A percentile compares a stretch with the other conserved stretches of the same genome.
Evolutionary conservation across 805 yeast genomes (phyloP).

Genomic region (Wickerhamomyces sydowiorum): DNA sequence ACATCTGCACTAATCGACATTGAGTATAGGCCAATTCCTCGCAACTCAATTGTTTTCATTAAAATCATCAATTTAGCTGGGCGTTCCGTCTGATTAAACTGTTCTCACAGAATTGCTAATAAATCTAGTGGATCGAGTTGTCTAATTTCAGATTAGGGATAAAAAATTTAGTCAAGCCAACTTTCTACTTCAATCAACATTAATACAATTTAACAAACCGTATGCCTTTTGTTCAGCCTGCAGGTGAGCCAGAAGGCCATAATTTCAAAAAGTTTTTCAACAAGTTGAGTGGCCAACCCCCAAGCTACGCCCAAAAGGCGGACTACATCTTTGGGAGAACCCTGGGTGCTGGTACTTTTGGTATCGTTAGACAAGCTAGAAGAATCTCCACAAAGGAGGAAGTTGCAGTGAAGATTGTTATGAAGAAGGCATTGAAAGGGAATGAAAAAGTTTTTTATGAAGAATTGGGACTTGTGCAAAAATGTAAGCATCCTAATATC

Average conservation of each 20-base stretch:
- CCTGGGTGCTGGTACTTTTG: constrained; percentile 93
- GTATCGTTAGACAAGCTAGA: constrained; percentile 80
- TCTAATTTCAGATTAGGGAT: not conserved
- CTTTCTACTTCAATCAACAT: not conserved
- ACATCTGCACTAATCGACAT: too few relatives aligned
- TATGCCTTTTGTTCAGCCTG: constrained; percentile 11
- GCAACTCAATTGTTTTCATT: too few relatives aligned
- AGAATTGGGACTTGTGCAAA: constrained; percentile 66
- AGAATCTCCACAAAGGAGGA: constrained; percentile 47
- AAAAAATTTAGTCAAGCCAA: not conserved
- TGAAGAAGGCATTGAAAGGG: constrained; percentile 79
- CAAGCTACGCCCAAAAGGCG: constrained; percentile 57
- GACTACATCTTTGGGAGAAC: constrained; percentile 76
- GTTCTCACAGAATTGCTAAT: too few relatives aligned
- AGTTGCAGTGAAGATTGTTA: constrained; percentile 85
- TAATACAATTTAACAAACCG: too few relatives aligned
- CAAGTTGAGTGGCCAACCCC: constrained; percentile 69
- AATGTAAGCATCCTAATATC: constrained; percentile 75
- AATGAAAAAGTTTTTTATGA: constrained; percentile 73
- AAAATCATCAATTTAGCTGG: too few relatives aligned
- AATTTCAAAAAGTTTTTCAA: constrained; percentile 34
- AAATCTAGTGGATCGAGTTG: not conserved
- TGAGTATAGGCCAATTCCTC: too few relatives aligned
- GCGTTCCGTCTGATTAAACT: too few relatives aligned
- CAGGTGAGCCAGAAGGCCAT: constrained; percentile 24